These are phyloP conservation scores for Anisodus acutangulus DNA, from an alignment of 257 asterid species.

Conservation along the genomic window DNA sequence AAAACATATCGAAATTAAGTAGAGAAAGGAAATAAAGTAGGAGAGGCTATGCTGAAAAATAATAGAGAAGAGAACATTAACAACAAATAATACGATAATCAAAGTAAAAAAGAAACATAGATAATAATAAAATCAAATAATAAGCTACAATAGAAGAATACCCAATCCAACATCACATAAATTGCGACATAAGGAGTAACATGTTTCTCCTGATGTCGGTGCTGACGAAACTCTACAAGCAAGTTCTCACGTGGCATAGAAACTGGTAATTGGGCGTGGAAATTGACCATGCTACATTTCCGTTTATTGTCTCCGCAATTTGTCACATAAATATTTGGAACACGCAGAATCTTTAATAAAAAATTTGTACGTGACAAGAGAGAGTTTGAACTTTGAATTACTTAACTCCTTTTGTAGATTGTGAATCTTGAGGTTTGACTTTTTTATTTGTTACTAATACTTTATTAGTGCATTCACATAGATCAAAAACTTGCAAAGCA, in stretches of 20 bases:
- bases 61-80: too few species aligned
- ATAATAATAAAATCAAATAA: too few species aligned
- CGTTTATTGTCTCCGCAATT: background rate
- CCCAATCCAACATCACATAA: too few species aligned
- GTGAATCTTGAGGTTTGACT: constrained; percentile 29
- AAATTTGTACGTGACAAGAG: background rate
- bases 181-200: too few species aligned
- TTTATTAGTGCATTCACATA: background rate
- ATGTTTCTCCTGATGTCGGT: background rate
- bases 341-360: constrained; percentile 16
- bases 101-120: too few species aligned
- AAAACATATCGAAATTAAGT: too few species aligned
- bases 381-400: background rate
- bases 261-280: background rate
- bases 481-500: background rate
- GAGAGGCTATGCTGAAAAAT: too few species aligned
- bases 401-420: background rate
- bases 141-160: too few species aligned
- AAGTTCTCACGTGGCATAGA: constrained; percentile 20
- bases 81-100: too few species aligned
- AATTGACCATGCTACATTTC: constrained; percentile 23
- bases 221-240: background rate
- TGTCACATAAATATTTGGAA: constrained; percentile 25
- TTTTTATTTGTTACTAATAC: background rate
- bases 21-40: too few species aligned